phyloP scores from a whole-genome alignment of 2,329 filamentous ascomycete species.

The Cryphonectria japonica region DNA sequence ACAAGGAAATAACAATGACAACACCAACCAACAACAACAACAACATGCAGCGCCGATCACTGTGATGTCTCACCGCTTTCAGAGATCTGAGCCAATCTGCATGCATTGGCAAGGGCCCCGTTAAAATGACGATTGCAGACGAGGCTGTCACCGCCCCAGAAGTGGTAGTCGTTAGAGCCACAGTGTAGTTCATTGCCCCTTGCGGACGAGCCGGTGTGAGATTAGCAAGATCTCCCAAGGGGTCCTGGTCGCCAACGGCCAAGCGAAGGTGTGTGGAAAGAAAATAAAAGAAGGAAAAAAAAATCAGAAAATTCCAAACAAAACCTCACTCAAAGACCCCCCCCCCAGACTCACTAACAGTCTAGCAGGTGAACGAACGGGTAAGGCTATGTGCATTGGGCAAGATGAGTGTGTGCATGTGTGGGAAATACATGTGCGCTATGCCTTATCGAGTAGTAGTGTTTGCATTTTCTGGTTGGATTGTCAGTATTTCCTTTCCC shows the following conservation, averaged over 20 bases:
- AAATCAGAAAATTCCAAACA: not conserved
- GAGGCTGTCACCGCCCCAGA: constrained; percentile 6
- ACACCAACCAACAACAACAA: no score
- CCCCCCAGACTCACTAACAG: not conserved
- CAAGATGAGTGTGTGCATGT: not conserved
- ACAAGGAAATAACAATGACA: not conserved
- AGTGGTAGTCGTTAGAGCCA: not conserved
- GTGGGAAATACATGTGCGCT: not conserved
- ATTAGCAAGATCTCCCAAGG: constrained; percentile 1
- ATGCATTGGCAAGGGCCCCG: not conserved
- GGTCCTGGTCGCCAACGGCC: not conserved
- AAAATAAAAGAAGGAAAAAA: no score
- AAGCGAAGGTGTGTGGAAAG: no score
- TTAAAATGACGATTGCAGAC: not conserved
- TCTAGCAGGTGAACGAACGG: not conserved
- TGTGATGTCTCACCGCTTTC: not conserved
- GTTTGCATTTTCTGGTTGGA: not conserved
- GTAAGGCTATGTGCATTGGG: constrained; percentile 2
- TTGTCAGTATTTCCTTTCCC: not conserved
- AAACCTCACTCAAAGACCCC: no score
- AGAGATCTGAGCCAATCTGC: not conserved
- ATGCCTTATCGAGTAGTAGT: not conserved
- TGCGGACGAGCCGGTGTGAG: constrained; percentile 3
- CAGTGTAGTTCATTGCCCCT: constrained; percentile 6
- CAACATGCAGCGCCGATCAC: no score